phyloP scores from a whole-genome alignment of 139 green algal genomes.

The Volvox africanus region DNA sequence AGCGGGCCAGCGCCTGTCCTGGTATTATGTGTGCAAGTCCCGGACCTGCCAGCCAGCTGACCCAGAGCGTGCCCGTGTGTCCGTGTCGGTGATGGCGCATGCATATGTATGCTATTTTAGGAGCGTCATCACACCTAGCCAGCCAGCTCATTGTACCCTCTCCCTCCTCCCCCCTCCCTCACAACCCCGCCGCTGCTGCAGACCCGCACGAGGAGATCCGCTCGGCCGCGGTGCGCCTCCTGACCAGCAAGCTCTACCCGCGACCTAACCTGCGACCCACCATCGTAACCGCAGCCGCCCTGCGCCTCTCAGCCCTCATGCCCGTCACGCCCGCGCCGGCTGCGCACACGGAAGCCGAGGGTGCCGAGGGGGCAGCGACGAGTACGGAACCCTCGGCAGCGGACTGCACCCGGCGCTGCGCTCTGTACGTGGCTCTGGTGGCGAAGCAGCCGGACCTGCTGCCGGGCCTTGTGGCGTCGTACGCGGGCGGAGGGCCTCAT shows the following conservation, averaged over 20 bases:
- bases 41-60: no score
- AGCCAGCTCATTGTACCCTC: no score
- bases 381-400: constrained; percentile 31
- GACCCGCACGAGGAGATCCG: constrained; percentile 50
- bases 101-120: no score
- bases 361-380: neutral
- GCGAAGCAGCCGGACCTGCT: constrained; percentile 74
- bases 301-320: constrained; percentile 48
- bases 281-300: constrained; percentile 64
- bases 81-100: no score
- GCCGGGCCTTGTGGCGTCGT: constrained; percentile 66
- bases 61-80: no score
- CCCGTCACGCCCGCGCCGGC: neutral
- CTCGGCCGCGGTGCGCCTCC: constrained; percentile 72
- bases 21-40: no score
- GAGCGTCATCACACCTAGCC: no score
- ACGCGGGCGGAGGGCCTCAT: constrained; percentile 30
- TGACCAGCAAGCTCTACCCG: constrained; percentile 71
- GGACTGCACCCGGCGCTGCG: constrained; percentile 59
- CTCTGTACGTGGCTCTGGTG: constrained; percentile 79
- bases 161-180: neutral
- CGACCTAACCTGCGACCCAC: constrained; percentile 48
- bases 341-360: neutral
- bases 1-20: no score
- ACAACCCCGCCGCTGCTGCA: neutral